Percentiles rank a stretch among this genome's conserved stretches.
Conservation (phyloP, 176 grass and related monocot species). For the Carex littledalei region DNA sequence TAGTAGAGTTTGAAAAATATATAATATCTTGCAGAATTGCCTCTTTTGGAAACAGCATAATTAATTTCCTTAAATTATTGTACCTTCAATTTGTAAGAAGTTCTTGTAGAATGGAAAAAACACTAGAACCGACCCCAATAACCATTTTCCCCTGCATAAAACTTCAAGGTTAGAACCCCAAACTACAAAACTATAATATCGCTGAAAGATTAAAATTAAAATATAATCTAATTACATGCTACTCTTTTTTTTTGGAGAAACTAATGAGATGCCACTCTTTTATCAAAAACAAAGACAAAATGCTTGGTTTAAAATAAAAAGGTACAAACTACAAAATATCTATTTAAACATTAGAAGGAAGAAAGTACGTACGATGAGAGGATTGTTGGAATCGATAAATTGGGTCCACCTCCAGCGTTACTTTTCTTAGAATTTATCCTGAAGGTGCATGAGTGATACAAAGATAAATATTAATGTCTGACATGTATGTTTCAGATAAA, state of each 20-base stretch:
- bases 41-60: neutral
- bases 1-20: neutral
- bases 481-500: neutral
- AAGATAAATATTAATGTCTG: neutral
- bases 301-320: too few species aligned
- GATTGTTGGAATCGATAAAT: neutral
- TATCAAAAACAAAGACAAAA: neutral
- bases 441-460: neutral
- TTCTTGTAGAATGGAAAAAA: conserved; percentile 29
- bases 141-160: conserved; percentile 22
- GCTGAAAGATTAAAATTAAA: neutral
- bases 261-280: neutral
- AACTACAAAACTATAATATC: neutral
- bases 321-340: too few species aligned
- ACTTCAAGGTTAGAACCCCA: neutral
- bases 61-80: neutral
- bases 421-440: neutral
- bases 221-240: neutral
- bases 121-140: conserved; percentile 2
- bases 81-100: conserved; percentile 26
- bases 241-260: neutral
- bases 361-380: neutral
- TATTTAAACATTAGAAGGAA: too few species aligned
- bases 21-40: neutral
- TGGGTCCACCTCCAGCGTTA: neutral